Base-by-base conservation (phyloP, 495 filamentous ascomycete genomes). In the Aspergillus cavernicola region DNA sequence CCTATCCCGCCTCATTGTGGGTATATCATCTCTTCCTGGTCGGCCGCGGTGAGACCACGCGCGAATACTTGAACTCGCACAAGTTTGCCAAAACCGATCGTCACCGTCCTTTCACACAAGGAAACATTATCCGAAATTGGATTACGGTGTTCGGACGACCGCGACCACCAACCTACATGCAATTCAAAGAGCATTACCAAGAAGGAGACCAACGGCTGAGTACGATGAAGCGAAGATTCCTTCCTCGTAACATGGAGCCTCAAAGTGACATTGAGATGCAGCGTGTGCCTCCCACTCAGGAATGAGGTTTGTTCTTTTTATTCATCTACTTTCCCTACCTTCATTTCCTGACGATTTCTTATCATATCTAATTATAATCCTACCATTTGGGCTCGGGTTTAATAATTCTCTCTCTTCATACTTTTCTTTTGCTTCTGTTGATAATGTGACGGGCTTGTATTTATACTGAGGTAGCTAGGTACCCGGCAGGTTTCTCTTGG, bases 11-110 rank as follows among this genome's bases (percentile, higher is more conserved):
- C 12, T 90, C 91, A 26, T 71, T 98, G 15, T 86, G 81, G 76
- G 81, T 78, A 12, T 98, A 98, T 61, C 93, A 98, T 71, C 57
- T 96, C 11, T 97, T 92, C 70, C 75, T 98, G 32, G 88, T 91
- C 69, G 88, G 82, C 28, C 80, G 90, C 33, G 93, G 92, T 15
- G 92, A 97, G 72, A 97, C 95, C 7, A 98, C 93, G 1, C 80
- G 95, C 55, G 93, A 98, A 68, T 97, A 95, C 64, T 81, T 98
- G 40, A 95, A 93, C 69, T 90, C 87, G 10, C 90, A 95, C 65
- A 97, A 97, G 63, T 96, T 97, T 68, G 69, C 85, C 47, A 92
- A 91, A 72, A 82, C 86, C 57, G 93, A 97, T 64, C 83, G 93
- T 19, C 95, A 96, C 67, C 80, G 90, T 29, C 90, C 93, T 6